These are phyloP conservation scores for Rubia tinctorum DNA, from an alignment of 305 asterid genomes.

Conservation along the genomic window DNA sequence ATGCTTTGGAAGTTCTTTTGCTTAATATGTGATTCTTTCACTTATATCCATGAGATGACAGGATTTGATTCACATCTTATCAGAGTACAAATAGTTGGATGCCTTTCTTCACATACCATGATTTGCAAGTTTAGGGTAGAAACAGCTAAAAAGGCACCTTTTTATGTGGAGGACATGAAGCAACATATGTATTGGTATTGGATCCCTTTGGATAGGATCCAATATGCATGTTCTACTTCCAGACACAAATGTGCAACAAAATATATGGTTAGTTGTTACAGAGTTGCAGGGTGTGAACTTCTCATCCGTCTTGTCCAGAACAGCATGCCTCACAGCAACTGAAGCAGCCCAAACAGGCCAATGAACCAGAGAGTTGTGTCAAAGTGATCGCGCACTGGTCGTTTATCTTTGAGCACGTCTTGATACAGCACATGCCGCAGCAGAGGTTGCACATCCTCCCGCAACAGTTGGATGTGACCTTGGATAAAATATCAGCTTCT, in stretches of 20 bases:
- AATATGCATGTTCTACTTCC: background rate
- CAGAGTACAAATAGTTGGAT: background rate
- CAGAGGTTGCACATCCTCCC: constrained; percentile 55
- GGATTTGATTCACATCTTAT: background rate
- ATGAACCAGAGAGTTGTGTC: constrained; percentile 64
- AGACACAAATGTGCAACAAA: background rate
- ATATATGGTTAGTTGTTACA: background rate
- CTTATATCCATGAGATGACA: background rate
- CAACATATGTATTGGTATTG: background rate
- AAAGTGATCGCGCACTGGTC: constrained; percentile 66
- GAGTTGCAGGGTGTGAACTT: background rate
- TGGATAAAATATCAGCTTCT: constrained; percentile 53
- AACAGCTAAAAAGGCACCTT: too few species aligned
- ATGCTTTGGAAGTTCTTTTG: background rate
- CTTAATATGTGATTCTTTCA: too few species aligned
- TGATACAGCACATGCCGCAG: constrained; percentile 86
- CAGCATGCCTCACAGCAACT: constrained; percentile 61
- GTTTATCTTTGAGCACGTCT: constrained; percentile 54
- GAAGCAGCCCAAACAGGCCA: constrained; percentile 82
- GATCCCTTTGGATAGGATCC: background rate
- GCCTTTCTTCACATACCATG: background rate
- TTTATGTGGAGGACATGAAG: background rate
- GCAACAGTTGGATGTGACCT: constrained; percentile 78
- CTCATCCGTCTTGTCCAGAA: constrained; percentile 34
- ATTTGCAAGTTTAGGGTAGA: too few species aligned